These are phyloP conservation scores for Nicotiana tomentosiformis DNA, from an alignment of 257 asterid species.

Conservation along the genomic window DNA sequence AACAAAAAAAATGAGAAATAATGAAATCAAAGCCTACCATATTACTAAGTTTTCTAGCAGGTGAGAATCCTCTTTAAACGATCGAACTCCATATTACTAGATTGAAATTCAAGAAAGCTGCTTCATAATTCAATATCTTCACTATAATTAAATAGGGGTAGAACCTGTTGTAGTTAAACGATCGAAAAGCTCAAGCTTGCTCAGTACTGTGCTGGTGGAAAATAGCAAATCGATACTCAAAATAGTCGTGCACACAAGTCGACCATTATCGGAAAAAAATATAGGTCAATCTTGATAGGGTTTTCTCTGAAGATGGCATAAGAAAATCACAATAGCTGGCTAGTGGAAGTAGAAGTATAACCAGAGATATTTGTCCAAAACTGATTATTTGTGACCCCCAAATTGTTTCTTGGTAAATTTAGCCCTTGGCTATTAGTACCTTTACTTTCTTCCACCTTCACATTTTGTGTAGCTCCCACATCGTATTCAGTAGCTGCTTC, in stretches of 20 bases:
- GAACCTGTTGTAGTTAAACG: not conserved
- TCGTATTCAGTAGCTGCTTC: not conserved
- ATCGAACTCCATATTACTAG: no score
- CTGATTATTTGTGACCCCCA: conserved; percentile 18
- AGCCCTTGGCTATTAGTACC: conserved; percentile 1
- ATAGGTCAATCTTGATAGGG: not conserved
- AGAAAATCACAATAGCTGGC: conserved; percentile 19
- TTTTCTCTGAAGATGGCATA: not conserved
- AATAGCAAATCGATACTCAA: not conserved
- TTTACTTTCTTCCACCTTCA: conserved; percentile 24
- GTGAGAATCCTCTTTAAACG: not conserved
- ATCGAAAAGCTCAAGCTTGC: not conserved
- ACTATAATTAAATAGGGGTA: not conserved
- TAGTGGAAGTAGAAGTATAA: conserved; percentile 20
- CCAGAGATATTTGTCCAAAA: conserved; percentile 29
- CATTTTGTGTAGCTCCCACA: not conserved
- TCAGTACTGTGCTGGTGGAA: not conserved
- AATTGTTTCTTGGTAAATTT: conserved; percentile 15
- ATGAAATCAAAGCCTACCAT: not conserved
- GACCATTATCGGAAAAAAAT: not conserved
- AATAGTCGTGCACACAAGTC: not conserved
- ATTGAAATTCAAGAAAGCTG: not conserved
- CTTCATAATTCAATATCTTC: not conserved
- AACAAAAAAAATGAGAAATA: not conserved
- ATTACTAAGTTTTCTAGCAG: not conserved